These are phyloP conservation scores for Pleurotus ostreatus DNA, from an alignment of 768 basidiomycete genomes.

Conservation along the genomic window DNA sequence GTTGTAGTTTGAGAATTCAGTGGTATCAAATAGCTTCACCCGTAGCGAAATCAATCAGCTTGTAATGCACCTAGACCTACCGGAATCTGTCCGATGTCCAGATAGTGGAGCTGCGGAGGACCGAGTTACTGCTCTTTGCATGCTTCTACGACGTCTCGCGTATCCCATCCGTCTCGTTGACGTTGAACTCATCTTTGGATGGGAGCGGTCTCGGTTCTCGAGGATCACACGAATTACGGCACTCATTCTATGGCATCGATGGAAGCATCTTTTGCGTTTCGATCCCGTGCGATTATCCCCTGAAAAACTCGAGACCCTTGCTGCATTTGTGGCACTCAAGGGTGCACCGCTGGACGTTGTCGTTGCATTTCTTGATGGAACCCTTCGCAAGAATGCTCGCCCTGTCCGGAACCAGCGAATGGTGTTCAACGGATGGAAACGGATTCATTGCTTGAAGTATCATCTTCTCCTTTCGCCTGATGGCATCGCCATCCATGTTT, in stretches of 20 bases:
- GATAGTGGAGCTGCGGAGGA: neutral
- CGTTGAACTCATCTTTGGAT: neutral
- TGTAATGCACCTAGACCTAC: neutral
- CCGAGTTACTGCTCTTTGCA: neutral
- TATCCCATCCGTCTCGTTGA: neutral
- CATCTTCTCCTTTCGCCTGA: conserved; percentile 8
- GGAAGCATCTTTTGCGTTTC: conserved; percentile 14
- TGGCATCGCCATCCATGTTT: conserved; percentile 14
- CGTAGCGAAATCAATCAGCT: neutral
- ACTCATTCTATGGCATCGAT: conserved; percentile 9
- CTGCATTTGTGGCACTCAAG: neutral
- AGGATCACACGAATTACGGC: conserved; percentile 8
- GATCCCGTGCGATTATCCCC: conserved; percentile 7
- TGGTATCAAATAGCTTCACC: neutral
- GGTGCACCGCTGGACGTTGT: conserved; percentile 11
- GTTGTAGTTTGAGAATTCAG: neutral
- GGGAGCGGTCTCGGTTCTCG: neutral
- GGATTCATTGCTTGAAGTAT: conserved; percentile 2
- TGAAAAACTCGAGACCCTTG: conserved; percentile 8
- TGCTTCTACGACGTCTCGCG: neutral
- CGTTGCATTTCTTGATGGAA: conserved; percentile 13
- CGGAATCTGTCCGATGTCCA: neutral
- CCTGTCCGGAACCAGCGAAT: conserved; percentile 12
- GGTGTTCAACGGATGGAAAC: conserved; percentile 16
- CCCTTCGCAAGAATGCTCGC: conserved; percentile 6